Evolutionary conservation across 1,284 basidiomycete species (phyloP).

Genomic region (Moniliella sp.): DNA sequence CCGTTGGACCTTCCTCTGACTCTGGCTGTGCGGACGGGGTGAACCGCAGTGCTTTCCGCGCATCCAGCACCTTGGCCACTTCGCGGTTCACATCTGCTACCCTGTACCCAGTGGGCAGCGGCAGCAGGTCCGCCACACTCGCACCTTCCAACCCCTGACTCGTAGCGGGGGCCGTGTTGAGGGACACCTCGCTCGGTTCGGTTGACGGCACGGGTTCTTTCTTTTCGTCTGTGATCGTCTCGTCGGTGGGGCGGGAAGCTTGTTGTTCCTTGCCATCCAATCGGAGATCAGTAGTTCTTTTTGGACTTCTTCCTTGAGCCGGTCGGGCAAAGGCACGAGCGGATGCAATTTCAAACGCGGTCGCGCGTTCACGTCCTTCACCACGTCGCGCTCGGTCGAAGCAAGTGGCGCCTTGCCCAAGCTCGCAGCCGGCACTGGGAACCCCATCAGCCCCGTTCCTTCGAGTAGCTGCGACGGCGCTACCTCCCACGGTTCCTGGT

Average conservation of each 20-base stretch:
- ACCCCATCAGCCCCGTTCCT: too few species aligned
- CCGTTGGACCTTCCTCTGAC: slow-evolving; percentile 14
- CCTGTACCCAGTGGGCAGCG: slow-evolving; percentile 55
- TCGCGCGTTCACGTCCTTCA: slow-evolving; percentile 26
- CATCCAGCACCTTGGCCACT: slow-evolving; percentile 69
- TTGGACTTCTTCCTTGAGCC: slow-evolving; percentile 21
- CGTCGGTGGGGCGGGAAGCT: not conserved
- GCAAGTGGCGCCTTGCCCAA: too few species aligned
- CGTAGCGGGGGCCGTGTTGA: slow-evolving; percentile 6
- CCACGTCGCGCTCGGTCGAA: slow-evolving; percentile 11
- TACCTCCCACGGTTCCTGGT: too few species aligned
- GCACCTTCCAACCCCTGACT: slow-evolving; percentile 38
- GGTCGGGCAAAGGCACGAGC: slow-evolving; percentile 19
- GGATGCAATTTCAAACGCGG: slow-evolving; percentile 28
- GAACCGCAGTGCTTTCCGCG: slow-evolving; percentile 35
- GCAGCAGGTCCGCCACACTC: slow-evolving; percentile 51
- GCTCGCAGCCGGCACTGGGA: too few species aligned
- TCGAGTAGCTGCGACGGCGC: too few species aligned
- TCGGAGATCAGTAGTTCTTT: slow-evolving; percentile 18
- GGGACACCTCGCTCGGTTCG: not conserved
- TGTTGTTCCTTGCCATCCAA: slow-evolving; percentile 2
- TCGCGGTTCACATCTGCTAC: slow-evolving; percentile 73
- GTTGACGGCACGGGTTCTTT: not conserved
- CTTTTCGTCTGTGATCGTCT: not conserved
- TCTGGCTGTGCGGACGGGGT: too few species aligned